A percentile compares a stretch with the other conserved stretches of the same genome.
phyloP scores from a whole-genome alignment of 306 rosid species.

The Echinosophora koreensis region DNA sequence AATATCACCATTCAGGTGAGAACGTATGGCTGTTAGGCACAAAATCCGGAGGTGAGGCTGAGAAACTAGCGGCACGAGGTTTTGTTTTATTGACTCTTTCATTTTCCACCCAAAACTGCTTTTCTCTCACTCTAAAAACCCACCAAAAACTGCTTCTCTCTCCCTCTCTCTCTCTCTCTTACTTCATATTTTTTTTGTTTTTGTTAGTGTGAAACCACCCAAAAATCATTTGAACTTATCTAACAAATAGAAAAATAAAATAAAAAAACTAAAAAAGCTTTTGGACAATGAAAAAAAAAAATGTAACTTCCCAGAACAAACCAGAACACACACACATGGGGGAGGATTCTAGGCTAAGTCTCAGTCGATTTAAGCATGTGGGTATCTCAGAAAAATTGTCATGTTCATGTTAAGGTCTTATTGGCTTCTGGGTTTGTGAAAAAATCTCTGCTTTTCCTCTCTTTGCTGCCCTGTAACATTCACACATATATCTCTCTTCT shows the following conservation, averaged over 20 bases:
- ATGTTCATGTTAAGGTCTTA: constrained; percentile 30
- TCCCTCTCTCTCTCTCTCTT: constrained; percentile 42
- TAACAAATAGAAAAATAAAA: constrained; percentile 22
- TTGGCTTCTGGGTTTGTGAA: constrained; percentile 53
- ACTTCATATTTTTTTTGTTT: constrained; percentile 41
- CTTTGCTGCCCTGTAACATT: constrained; percentile 14
- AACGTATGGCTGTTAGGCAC: constrained; percentile 72
- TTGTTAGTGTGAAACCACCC: constrained; percentile 40
- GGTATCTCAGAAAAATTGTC: constrained; percentile 15
- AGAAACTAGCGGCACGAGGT: constrained; percentile 67
- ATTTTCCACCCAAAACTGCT: constrained; percentile 35
- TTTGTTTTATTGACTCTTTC: constrained; percentile 53
- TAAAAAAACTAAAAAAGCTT: not conserved
- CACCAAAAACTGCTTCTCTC: constrained; percentile 37
- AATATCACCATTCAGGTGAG: constrained; percentile 60
- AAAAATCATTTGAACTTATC: constrained; percentile 66
- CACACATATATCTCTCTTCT: not conserved
- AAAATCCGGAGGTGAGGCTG: constrained; percentile 63
- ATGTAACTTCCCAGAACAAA: constrained; percentile 62
- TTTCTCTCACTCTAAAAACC: constrained; percentile 54
- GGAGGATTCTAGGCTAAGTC: not conserved
- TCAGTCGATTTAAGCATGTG: constrained; percentile 35
- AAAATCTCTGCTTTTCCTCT: constrained; percentile 28
- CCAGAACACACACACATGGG: constrained; percentile 61
- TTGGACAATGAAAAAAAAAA: constrained; percentile 21